phyloP scores from a whole-genome alignment of 1,284 basidiomycete species.

The Porodaedalea pini region DNA sequence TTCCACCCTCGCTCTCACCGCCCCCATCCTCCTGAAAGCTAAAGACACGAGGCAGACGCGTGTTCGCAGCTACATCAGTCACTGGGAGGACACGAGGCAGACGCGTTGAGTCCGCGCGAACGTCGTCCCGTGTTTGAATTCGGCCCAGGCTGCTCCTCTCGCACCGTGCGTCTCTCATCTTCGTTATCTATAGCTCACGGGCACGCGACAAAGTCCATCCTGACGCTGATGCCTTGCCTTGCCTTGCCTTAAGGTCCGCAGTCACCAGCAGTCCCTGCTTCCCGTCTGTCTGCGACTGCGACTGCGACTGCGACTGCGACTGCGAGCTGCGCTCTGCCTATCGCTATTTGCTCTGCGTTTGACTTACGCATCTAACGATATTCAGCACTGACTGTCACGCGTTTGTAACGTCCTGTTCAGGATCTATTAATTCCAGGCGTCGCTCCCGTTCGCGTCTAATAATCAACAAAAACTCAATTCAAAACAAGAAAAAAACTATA shows the following conservation, averaged over 20 bases:
- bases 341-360: background rate
- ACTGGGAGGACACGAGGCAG: conserved; percentile 7
- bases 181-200: background rate
- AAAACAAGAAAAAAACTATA: background rate
- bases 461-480: background rate
- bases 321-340: conserved; percentile 8
- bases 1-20: background rate
- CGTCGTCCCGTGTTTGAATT: background rate
- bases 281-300: background rate
- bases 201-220: background rate
- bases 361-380: background rate
- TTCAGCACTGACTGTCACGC: background rate
- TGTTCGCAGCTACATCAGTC: background rate
- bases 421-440: background rate
- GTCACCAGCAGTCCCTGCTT: background rate
- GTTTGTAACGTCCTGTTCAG: background rate
- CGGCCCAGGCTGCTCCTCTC: background rate
- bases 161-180: background rate
- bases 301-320: background rate
- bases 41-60: conserved; percentile 13
- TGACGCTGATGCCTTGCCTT: background rate
- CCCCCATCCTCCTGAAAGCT: conserved; percentile 1
- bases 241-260: background rate
- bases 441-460: background rate
- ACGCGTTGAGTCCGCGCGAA: conserved; percentile 2